Base-by-base conservation (phyloP, 2,329 filamentous ascomycete genomes). In the Aspergillus niger region DNA sequence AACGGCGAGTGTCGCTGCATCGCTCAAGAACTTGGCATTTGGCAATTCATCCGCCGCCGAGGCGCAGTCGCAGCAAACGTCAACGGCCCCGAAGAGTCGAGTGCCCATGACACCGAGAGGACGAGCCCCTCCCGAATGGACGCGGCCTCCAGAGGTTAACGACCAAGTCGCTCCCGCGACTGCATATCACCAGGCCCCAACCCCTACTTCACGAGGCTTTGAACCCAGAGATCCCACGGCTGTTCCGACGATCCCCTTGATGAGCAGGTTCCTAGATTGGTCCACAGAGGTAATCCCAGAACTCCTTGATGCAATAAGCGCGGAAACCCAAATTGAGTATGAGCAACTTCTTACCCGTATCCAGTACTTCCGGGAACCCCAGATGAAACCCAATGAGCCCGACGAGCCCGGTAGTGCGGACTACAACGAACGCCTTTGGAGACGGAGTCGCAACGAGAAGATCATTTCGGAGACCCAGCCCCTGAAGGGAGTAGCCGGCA, bases 331-430 rank as follows among this genome's bases (percentile, higher is more conserved):
- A 28, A 26, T 60, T 50, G 39, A 59, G 8, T 63, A 58, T 51
- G 54, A 65, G 63, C 63, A 62, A 55, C 59, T 72, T 69, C 70
- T 77, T 39, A 76, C 71, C 48, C 28, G 64, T 69, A 24, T 59
- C 43, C 63, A 88, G 76, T 98, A 99, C 75, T 99, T 98, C 83
- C 91, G 93, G 30, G 93, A 98, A 75, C 95, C 95, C 32, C 95
- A 99, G 77, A 98, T 99, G 95, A 96, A 95, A 73, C 89, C 92
- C 3, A 93, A 91, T 60, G 95, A 99, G 74, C 91, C 93, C 24
- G 95, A 99, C 69, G 95, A 99, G 72, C 95, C 95, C 13, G 95
- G 95, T 36, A 97, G 92, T 71, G 91, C 91, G 15, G 93, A 98
- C 75, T 99, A 98, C 77, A 99, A 99, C 69, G 90, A 95, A 72